These are phyloP conservation scores for Talaromyces liani DNA, from an alignment of 495 filamentous ascomycete genomes.

Conservation along the genomic window DNA sequence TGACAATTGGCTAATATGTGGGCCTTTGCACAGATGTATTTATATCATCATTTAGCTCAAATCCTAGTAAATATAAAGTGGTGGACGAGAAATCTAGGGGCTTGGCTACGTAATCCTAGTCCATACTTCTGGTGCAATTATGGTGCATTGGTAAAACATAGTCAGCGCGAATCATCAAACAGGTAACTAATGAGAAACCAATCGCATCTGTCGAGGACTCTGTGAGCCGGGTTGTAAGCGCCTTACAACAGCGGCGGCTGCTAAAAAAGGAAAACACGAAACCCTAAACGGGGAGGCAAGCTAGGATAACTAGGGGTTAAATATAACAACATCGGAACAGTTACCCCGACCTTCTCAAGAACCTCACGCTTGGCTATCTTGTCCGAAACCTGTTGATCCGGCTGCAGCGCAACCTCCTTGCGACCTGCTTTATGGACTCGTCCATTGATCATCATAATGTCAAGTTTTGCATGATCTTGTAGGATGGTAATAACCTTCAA, in stretches of 20 bases:
- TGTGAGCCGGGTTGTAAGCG: not conserved
- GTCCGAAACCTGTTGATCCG: too few relatives aligned
- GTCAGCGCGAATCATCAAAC: not conserved
- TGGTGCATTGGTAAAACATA: not conserved
- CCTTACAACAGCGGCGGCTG: not conserved
- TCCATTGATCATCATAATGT: constrained; percentile 43
- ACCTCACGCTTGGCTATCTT: too few relatives aligned
- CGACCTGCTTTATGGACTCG: constrained; percentile 29
- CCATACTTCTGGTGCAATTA: not conserved
- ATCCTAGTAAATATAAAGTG: not conserved
- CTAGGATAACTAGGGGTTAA: not conserved
- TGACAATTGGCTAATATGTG: too few relatives aligned
- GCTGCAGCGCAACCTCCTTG: too few relatives aligned
- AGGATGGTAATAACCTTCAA: constrained; percentile 37
- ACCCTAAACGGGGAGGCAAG: not conserved
- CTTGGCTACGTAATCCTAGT: not conserved
- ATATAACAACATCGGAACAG: too few relatives aligned
- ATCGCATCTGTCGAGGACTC: not conserved
- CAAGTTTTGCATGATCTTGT: constrained; percentile 39
- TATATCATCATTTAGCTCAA: not conserved
- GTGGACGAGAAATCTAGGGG: not conserved
- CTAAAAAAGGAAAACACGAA: not conserved
- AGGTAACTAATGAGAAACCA: not conserved
- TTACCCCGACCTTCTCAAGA: too few relatives aligned
- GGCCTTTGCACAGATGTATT: too few relatives aligned